Base-by-base conservation (phyloP, 2,329 filamentous ascomycete species). In the Monilinia vaccinii-corymbosi region DNA sequence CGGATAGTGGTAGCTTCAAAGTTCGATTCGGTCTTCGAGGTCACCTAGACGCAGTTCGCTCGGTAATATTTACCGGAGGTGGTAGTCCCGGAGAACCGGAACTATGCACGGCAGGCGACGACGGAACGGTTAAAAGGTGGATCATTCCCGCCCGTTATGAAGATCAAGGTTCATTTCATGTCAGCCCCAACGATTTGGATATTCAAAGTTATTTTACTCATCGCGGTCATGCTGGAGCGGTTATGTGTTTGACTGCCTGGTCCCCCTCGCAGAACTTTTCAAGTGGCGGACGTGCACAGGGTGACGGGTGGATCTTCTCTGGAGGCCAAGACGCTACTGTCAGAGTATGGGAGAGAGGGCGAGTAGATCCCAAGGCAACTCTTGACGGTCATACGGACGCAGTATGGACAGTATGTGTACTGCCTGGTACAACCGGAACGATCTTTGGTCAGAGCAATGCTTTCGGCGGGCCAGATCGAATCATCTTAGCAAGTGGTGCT, bases 291-390 rank as follows among this genome's bases (percentile, higher is more conserved):
- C 85, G 92, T 64, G 90, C 89, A 9, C 85, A 88, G 68, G 93
- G 93, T 36, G 94, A 97, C 68, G 94, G 94, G 32, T 99, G 94
- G 94, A 92, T 99, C 65, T 99, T 99, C 74, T 97, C 93, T 6
- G 94, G 94, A 62, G 94, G 94, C 4, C 91, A 97, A 72, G 94
- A 99, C 73, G 85, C 89, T 21, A 96, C 91, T 8, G 86, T 99
- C 42, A 85, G 92, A 34, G 91, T 99, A 0, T 99, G 94, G 94
- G 93, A 99, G 74, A 84, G 92, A 55, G 93, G 93, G 32, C 81
- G 93, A 50, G 91, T 99, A 36, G 94, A 97, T 71, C 91, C 94
- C 9, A 97, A 97, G 74, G 91, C 91, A 2, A 96, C 91, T 0
- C 79, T 99, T 4, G 91, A 97, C 66, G 93, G 92, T 0, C 94